Conservation (phyloP, 371 early-diverging fungal genomes). For the Actinomortierella ambigua region DNA sequence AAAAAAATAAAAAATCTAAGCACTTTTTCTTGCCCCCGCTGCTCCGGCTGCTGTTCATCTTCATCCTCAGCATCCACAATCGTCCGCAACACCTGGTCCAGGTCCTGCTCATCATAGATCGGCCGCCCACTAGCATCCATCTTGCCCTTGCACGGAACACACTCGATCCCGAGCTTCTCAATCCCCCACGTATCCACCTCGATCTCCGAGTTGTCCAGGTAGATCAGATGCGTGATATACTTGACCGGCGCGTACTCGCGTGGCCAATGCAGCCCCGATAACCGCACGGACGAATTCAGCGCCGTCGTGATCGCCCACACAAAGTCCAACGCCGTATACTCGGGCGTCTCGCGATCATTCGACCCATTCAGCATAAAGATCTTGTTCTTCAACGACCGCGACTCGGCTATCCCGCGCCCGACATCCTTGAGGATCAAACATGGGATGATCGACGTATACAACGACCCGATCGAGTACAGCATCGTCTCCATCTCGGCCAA, state of each 20-base stretch:
- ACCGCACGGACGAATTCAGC: constrained; percentile 58
- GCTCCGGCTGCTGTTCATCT: no score
- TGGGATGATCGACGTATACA: constrained; percentile 78
- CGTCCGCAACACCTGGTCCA: constrained; percentile 22
- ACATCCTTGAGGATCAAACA: constrained; percentile 71
- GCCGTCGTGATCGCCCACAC: constrained; percentile 70
- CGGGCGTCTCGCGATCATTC: constrained; percentile 71
- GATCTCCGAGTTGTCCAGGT: constrained; percentile 63
- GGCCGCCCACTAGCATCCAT: constrained; percentile 26
- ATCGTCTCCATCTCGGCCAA: constrained; percentile 58
- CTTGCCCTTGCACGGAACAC: constrained; percentile 48
- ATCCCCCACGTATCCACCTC: constrained; percentile 60
- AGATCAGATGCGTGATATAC: constrained; percentile 74
- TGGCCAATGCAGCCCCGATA: constrained; percentile 39
- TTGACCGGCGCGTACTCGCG: constrained; percentile 55
- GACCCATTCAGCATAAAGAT: constrained; percentile 73
- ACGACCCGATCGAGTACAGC: constrained; percentile 73
- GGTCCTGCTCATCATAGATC: constrained; percentile 34
- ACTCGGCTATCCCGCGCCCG: constrained; percentile 65
- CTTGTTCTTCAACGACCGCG: constrained; percentile 58
- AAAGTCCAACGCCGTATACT: constrained; percentile 74
- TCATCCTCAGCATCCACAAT: constrained; percentile 16
- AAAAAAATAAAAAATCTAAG: no score
- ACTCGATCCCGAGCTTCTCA: constrained; percentile 64
- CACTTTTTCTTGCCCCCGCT: no score